phyloP scores from a whole-genome alignment of 768 basidiomycete species.

The Guyanaporus albipodus region DNA sequence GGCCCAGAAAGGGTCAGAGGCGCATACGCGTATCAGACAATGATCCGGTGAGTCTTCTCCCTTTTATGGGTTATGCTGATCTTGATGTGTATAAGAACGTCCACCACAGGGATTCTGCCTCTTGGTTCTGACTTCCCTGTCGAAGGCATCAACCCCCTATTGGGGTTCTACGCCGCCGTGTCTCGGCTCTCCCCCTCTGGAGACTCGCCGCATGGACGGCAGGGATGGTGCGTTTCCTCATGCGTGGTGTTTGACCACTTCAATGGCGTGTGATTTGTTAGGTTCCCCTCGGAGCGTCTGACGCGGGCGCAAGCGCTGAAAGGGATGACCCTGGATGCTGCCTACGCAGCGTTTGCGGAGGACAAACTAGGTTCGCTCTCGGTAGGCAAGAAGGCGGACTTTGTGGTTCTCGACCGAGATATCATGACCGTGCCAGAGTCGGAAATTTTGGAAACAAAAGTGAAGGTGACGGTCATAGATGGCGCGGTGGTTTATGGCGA shows the following conservation, averaged over 20 bases:
- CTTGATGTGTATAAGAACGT: slow-evolving; percentile 35
- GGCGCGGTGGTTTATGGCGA: slow-evolving; percentile 63
- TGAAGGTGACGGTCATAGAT: slow-evolving; percentile 71
- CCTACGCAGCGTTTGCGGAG: slow-evolving; percentile 83
- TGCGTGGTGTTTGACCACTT: not conserved
- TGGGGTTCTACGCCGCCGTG: slow-evolving; percentile 88
- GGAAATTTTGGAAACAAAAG: slow-evolving; percentile 65
- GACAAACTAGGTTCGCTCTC: slow-evolving; percentile 64
- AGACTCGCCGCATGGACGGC: slow-evolving; percentile 73
- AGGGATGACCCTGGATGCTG: slow-evolving; percentile 88
- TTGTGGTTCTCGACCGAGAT: slow-evolving; percentile 76
- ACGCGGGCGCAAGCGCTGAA: slow-evolving; percentile 80
- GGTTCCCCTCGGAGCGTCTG: slow-evolving; percentile 74
- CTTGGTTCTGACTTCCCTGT: slow-evolving; percentile 95
- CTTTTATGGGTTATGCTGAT: not conserved
- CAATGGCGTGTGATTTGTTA: slow-evolving; percentile 27
- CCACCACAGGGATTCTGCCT: slow-evolving; percentile 56
- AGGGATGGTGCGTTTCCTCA: slow-evolving; percentile 63
- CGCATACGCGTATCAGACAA: slow-evolving; percentile 84
- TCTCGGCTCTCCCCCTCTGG: slow-evolving; percentile 67
- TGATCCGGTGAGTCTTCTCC: slow-evolving; percentile 55
- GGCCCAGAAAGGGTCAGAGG: slow-evolving; percentile 79
- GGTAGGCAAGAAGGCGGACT: slow-evolving; percentile 83
- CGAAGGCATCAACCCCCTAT: slow-evolving; percentile 83
- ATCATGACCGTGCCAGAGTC: slow-evolving; percentile 61